Evolutionary conservation across 73 alveolate species (phyloP), one percentile per base, ranked within the genome.

Genomic region (Tetrahymena malaccensis): DNA sequence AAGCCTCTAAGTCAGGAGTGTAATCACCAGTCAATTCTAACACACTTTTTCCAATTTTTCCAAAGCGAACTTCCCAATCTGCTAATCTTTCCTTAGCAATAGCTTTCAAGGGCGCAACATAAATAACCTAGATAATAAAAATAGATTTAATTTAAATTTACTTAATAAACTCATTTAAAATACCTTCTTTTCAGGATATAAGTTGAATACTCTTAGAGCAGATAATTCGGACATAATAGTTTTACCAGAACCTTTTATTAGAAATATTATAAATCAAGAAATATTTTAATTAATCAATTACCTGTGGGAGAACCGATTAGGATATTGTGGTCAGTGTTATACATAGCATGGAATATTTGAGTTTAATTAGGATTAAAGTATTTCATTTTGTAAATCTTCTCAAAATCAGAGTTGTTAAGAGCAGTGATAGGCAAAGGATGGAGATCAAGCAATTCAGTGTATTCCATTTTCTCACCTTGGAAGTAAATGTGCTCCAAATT

Each of bases 171-270:
- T 17, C 3, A 19, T 35, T 16, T 40, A 4, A 0, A 21, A 13
- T 21, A 84, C 97, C 95, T 96, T 97, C 70, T 96, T 96, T 57
- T 98, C 98, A 12, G 99, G 99, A 27, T 96, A 93, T 94, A 97
- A 96, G 95, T 97, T 98, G 99, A 99, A 99, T 13, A 97, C 94
- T 33, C 98, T 85, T 21, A 97, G 85, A 98, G 99, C 99, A 8
- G 99, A 99, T 38, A 99, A 97, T 97, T 99, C 99, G 6, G 99
- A 99, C 98, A 99, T 99, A n/a, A 98, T 99, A 22, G 99, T 99
- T 97, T 99, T 99, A 56, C 99, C 99, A 25, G 97, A 95, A 34
- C 98, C 97, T 11, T 94, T 94, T 9, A 94, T 95, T 15, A 37
- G 17, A 93, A 19, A 35, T 70, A 12, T 25, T 70, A 25, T 70